Evolutionary conservation across 1,284 basidiomycete species (phyloP).

Genomic region (Volvariella volvacea): DNA sequence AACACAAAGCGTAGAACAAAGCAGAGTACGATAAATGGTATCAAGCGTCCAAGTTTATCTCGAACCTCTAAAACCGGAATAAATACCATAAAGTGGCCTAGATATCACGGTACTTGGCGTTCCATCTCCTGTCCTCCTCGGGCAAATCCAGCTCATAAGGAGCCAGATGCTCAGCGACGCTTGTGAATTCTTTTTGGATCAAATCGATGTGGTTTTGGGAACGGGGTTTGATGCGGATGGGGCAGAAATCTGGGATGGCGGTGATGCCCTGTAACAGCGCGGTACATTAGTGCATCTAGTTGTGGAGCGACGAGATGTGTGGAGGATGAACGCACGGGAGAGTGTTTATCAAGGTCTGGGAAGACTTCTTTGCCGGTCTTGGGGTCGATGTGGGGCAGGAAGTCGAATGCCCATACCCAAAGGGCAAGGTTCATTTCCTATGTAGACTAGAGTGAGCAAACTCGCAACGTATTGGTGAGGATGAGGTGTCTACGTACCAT

Average conservation of each 20-base stretch:
- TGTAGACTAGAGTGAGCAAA: neutral
- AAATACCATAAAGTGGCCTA: too few relatives aligned
- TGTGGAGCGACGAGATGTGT: neutral
- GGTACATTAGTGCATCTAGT: neutral
- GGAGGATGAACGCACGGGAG: constrained; percentile 3
- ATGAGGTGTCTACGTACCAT: constrained; percentile 9
- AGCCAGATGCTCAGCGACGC: constrained; percentile 3
- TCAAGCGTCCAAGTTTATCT: too few relatives aligned
- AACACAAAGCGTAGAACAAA: too few relatives aligned
- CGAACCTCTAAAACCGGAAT: too few relatives aligned
- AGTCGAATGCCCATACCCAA: constrained; percentile 14
- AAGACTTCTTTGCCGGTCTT: constrained; percentile 9
- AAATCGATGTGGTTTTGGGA: constrained; percentile 9
- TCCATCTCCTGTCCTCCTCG: constrained; percentile 8
- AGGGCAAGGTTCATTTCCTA: constrained; percentile 13
- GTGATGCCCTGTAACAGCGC: constrained; percentile 7
- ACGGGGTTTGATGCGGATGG: constrained; percentile 9
- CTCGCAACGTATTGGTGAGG: too few relatives aligned
- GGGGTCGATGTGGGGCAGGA: constrained; percentile 12
- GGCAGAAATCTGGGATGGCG: constrained; percentile 6
- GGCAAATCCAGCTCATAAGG: constrained; percentile 7
- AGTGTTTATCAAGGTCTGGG: constrained; percentile 7
- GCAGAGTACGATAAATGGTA: too few relatives aligned
- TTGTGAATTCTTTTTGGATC: constrained; percentile 8
- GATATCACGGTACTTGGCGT: constrained; percentile 3